Conservation (phyloP, 495 filamentous ascomycete species). For the Pseudoneurospora amorphoporcata region DNA sequence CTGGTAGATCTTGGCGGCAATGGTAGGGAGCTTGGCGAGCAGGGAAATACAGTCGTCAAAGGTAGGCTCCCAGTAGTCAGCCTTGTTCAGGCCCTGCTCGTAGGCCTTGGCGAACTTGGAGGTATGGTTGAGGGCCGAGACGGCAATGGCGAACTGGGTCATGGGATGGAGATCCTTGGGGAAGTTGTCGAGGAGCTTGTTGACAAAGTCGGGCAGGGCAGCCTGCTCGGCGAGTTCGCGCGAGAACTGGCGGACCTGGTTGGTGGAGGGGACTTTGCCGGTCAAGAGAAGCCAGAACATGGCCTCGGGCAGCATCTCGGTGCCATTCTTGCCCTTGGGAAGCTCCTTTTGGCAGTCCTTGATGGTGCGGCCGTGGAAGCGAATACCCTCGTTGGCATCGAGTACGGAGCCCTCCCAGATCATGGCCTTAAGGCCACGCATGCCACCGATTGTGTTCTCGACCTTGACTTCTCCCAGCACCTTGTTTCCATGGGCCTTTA, state of each 20-base stretch:
- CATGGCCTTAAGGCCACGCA: conserved; percentile 97
- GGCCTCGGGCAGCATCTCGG: conserved; percentile 97
- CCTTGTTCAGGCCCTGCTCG: conserved; percentile 80
- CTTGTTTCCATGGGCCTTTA: conserved; percentile 77
- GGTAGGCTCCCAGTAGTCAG: conserved; percentile 96
- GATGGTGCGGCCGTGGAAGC: conserved; percentile 95
- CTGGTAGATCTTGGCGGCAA: conserved; percentile 95
- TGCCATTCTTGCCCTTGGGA: conserved; percentile 84
- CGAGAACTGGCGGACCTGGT: conserved; percentile 72
- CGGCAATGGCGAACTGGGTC: conserved; percentile 93
- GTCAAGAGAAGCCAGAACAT: conserved; percentile 99
- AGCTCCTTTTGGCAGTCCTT: conserved; percentile 93
- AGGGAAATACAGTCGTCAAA: conserved; percentile 93
- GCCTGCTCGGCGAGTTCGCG: conserved; percentile 81
- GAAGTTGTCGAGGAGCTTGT: conserved; percentile 82
- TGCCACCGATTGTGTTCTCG: conserved; percentile 89
- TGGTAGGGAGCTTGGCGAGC: conserved; percentile 90
- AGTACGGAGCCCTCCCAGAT: conserved; percentile 98
- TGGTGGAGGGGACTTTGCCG: conserved; percentile 74
- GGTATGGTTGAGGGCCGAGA: conserved; percentile 85
- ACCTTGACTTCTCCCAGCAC: conserved; percentile 86
- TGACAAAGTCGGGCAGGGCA: conserved; percentile 71
- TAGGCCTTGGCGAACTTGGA: conserved; percentile 90
- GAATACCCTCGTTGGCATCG: conserved; percentile 92
- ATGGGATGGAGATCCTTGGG: conserved; percentile 87